Percentiles rank a stretch among this genome's conserved stretches.
These are phyloP conservation scores for Zygosaccharomyces kombuchaensis DNA, from an alignment of 805 yeast genomes.

Conservation along the genomic window DNA sequence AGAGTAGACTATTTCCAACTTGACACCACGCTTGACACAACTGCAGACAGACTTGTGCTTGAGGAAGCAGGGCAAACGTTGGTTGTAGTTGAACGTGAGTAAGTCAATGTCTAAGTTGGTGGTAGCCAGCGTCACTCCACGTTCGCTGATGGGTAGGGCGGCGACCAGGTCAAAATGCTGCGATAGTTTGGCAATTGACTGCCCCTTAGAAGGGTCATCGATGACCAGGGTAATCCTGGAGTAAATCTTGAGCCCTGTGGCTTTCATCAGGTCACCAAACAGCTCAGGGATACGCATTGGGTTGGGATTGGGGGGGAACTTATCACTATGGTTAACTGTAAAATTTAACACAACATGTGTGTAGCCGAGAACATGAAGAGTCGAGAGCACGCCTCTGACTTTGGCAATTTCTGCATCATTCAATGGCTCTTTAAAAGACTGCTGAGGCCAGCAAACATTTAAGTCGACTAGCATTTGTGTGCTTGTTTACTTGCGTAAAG, in stretches of 20 bases:
- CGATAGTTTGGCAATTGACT: constrained; percentile 38
- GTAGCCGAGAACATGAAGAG: constrained; percentile 61
- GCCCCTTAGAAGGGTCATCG: constrained; percentile 74
- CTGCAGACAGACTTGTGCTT: constrained; percentile 82
- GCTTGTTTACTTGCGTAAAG: background rate
- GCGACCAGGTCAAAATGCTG: constrained; percentile 71
- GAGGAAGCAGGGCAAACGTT: constrained; percentile 67
- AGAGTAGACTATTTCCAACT: constrained; percentile 72
- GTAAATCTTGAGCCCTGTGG: constrained; percentile 46
- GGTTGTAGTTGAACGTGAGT: constrained; percentile 63
- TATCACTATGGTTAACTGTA: constrained; percentile 46
- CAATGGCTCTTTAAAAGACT: constrained; percentile 42
- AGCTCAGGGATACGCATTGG: constrained; percentile 37
- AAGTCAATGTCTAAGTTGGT: constrained; percentile 76
- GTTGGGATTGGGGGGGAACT: constrained; percentile 44
- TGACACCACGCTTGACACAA: constrained; percentile 77
- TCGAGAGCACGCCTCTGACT: constrained; percentile 48
- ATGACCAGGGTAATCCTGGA: constrained; percentile 72
- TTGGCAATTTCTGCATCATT: constrained; percentile 40
- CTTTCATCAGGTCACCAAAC: constrained; percentile 30
- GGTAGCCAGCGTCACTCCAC: constrained; percentile 69
- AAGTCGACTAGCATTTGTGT: constrained; percentile 53
- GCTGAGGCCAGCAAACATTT: constrained; percentile 70
- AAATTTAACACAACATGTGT: constrained; percentile 74
- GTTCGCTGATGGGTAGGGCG: constrained; percentile 75